Evolutionary conservation across 75 land plant genomes (phyloP), one percentile per base, ranked within the genome.

Genomic region (Sequoia sempervirens): DNA sequence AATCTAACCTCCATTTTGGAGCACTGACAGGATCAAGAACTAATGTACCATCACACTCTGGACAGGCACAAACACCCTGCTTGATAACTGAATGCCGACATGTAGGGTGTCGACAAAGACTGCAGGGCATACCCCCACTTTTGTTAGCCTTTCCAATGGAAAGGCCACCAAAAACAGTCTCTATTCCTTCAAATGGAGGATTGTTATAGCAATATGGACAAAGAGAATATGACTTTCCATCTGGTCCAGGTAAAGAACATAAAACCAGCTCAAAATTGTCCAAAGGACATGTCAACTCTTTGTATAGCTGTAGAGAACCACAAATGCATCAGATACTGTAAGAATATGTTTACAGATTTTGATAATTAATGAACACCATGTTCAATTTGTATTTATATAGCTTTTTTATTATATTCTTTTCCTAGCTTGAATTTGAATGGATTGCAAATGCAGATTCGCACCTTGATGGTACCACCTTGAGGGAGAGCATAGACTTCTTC

Each of bases 41-140:
- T 23, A 97, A 87, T 3, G 96, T 97, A 41, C 99, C 99, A 83
- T 83, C 84, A 83, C 99, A 97, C 83, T 97, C 98, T 6, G 98
- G 98, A 72, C 99, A 97, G 37, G 99, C 98, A 86, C 99, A 97
- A 15, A 97, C 99, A 82, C 98, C 96, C 90, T 95, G 99, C 26
- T 94, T 82, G 58, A 96, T 89, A 70, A 97, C 28, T 18, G 99
- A 97, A 83, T 97, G 96, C 32, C 88, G 91, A 82, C 99, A 97
- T 70, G 98, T 96, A 18, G 99, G 96, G 81, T 97, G 99, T 26
- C 95, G 98, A 83, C 99, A 97, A 40, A 93, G 86, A 84, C 88
- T 92, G 83, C 99, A 97, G n/a, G 99, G 96, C 99, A 97, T 97
- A 32, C 98, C 99, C 30, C 89, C 92, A 53, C 87, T 90, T 78